Conservation (phyloP, 225 moss, liverwort and hornwort genomes). For the Thuidium tamariscinum region DNA sequence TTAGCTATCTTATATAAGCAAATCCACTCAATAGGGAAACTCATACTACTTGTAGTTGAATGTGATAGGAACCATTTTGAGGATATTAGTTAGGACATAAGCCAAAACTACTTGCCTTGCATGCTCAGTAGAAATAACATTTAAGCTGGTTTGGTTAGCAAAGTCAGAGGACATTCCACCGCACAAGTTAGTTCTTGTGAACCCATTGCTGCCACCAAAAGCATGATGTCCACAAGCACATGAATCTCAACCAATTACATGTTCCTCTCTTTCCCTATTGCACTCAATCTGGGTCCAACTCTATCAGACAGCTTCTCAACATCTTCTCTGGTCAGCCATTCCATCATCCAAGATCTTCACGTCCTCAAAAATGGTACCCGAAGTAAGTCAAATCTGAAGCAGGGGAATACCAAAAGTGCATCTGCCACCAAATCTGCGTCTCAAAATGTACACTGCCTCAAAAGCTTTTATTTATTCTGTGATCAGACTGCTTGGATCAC, state of each 20-base stretch:
- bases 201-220: background rate
- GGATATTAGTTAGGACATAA: background rate
- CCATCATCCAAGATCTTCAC: background rate
- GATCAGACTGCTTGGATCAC: background rate
- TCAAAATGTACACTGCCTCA: background rate
- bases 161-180: background rate
- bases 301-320: background rate
- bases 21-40: background rate
- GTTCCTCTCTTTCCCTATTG: background rate
- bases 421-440: background rate
- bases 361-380: background rate
- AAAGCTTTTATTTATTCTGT: background rate
- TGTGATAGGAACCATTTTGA: background rate
- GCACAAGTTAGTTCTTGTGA: background rate
- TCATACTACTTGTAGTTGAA: background rate
- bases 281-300: background rate
- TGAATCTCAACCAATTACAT: background rate
- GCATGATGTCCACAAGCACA: background rate
- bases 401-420: background rate
- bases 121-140: background rate
- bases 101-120: background rate
- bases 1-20: background rate
- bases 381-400: background rate
- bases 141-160: background rate
- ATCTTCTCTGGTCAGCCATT: background rate